Percentiles rank a stretch among this genome's conserved stretches.
Evolutionary conservation across 331 rosid species (phyloP).

Genomic region (Erythrophleum ivorense): DNA sequence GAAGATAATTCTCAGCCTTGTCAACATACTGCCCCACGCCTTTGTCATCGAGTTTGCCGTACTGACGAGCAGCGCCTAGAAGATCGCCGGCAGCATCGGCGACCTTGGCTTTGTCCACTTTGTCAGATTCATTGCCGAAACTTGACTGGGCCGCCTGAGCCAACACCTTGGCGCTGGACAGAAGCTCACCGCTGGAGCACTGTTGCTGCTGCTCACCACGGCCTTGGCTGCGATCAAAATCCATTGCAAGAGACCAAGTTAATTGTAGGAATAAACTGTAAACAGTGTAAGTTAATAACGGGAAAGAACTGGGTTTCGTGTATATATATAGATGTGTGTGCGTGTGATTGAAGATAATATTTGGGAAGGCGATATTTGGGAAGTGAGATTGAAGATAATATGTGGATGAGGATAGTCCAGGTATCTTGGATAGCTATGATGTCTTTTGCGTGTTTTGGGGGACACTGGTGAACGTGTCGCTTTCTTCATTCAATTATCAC

Average conservation of each 20-base stretch:
- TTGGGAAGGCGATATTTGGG: neutral
- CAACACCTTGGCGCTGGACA: slow-evolving; percentile 66
- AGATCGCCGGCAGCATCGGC: slow-evolving; percentile 73
- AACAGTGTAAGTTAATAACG: neutral
- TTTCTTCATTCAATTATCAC: neutral
- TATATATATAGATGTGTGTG: neutral
- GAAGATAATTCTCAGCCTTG: slow-evolving; percentile 69
- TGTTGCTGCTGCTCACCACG: slow-evolving; percentile 29
- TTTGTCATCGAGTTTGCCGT: slow-evolving; percentile 62
- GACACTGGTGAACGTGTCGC: neutral
- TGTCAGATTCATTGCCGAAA: slow-evolving; percentile 31
- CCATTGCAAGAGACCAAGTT: neutral
- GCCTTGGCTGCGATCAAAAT: neutral
- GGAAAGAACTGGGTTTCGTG: neutral
- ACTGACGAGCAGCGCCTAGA: slow-evolving; percentile 58
- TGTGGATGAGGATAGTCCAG: slow-evolving; percentile 17
- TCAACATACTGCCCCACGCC: slow-evolving; percentile 59
- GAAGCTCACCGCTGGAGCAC: slow-evolving; percentile 55
- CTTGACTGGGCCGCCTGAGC: slow-evolving; percentile 58
- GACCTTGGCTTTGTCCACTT: slow-evolving; percentile 59
- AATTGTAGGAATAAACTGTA: neutral
- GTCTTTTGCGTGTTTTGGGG: neutral
- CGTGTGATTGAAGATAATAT: too few relatives aligned
- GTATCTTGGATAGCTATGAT: neutral
- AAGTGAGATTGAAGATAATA: neutral